Evolutionary conservation across 805 yeast genomes (phyloP).

Genomic region (Nakazawaea ambrosiae): DNA sequence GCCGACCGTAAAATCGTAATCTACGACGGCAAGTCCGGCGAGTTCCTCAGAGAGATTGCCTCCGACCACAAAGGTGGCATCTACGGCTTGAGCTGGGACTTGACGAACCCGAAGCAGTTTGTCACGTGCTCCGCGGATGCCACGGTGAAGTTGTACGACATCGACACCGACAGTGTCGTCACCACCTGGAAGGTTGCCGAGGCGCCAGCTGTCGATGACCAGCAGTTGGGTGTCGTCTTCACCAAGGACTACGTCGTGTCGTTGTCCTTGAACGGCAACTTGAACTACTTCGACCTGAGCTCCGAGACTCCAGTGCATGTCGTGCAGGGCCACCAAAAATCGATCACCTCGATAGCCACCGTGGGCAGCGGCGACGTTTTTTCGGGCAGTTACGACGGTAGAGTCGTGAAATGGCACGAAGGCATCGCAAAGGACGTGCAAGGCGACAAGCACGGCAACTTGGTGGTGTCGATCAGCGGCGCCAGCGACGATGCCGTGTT

Average conservation of each 20-base stretch:
- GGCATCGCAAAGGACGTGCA: slow-evolving; percentile 23
- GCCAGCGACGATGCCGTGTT: slow-evolving; percentile 24
- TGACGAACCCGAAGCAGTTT: slow-evolving; percentile 43
- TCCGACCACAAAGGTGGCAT: slow-evolving; percentile 72
- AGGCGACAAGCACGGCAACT: slow-evolving; percentile 51
- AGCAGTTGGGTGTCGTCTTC: slow-evolving; percentile 74
- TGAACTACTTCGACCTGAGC: slow-evolving; percentile 49
- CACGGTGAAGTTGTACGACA: slow-evolving; percentile 59
- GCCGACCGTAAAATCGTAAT: slow-evolving; percentile 71
- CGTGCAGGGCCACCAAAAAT: slow-evolving; percentile 74
- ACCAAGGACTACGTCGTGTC: slow-evolving; percentile 56
- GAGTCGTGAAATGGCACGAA: slow-evolving; percentile 52
- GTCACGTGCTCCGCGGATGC: slow-evolving; percentile 84
- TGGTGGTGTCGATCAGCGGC: slow-evolving; percentile 46
- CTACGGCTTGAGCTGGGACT: slow-evolving; percentile 68
- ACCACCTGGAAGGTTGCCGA: slow-evolving; percentile 51
- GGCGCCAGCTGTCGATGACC: slow-evolving; percentile 45
- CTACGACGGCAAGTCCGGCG: slow-evolving; percentile 88
- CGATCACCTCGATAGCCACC: slow-evolving; percentile 51
- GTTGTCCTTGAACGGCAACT: slow-evolving; percentile 63
- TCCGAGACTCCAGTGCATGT: slow-evolving; percentile 29
- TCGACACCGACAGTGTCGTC: slow-evolving; percentile 32
- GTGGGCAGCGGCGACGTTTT: slow-evolving; percentile 22
- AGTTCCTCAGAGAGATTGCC: slow-evolving; percentile 44
- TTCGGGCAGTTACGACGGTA: slow-evolving; percentile 83